A percentile compares a stretch with the other conserved stretches of the same genome.
phyloP scores from a whole-genome alignment of 1,139 yeast genomes.

The Wickerhamiella infanticola region DNA sequence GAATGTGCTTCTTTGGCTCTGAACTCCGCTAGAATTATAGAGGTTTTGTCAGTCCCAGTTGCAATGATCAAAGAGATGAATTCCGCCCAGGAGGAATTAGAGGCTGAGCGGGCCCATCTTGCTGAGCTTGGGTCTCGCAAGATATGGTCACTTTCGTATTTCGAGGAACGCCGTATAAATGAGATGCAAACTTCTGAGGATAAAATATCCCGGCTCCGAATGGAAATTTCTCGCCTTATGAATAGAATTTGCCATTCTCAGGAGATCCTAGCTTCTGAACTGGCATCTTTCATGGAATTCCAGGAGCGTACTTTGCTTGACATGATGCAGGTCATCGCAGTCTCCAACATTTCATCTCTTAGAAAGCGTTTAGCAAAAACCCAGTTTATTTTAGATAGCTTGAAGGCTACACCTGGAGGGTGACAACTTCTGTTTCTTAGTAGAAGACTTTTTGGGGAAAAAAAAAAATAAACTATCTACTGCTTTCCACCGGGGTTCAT shows the following conservation, averaged over 20 bases:
- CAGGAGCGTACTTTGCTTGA: conserved; percentile 22
- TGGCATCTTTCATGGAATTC: conserved; percentile 24
- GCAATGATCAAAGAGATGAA: conserved; percentile 17
- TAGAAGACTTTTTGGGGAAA: too few species aligned
- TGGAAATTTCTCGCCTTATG: conserved; percentile 20
- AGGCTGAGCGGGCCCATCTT: conserved; percentile 16
- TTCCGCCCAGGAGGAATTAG: conserved; percentile 14
- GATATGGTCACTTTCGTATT: conserved; percentile 24
- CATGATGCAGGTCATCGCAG: conserved; percentile 20
- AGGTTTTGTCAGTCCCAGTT: conserved; percentile 11
- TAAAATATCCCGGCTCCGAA: conserved; percentile 19
- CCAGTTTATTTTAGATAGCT: neutral
- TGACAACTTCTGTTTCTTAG: too few species aligned
- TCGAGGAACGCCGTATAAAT: conserved; percentile 24
- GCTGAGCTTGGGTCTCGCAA: conserved; percentile 17
- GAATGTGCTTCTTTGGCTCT: neutral
- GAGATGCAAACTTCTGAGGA: conserved; percentile 21
- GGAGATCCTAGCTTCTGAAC: conserved; percentile 25
- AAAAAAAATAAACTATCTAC: neutral
- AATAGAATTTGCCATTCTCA: conserved; percentile 23
- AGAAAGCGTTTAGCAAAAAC: neutral
- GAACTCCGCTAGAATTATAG: conserved; percentile 6
- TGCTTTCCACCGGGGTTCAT: conserved; percentile 16
- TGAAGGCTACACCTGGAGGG: neutral
- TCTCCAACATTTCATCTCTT: neutral